phyloP scores from a whole-genome alignment of 371 early-diverging fungal genomes.

The Blastocladiella emersonii region DNA sequence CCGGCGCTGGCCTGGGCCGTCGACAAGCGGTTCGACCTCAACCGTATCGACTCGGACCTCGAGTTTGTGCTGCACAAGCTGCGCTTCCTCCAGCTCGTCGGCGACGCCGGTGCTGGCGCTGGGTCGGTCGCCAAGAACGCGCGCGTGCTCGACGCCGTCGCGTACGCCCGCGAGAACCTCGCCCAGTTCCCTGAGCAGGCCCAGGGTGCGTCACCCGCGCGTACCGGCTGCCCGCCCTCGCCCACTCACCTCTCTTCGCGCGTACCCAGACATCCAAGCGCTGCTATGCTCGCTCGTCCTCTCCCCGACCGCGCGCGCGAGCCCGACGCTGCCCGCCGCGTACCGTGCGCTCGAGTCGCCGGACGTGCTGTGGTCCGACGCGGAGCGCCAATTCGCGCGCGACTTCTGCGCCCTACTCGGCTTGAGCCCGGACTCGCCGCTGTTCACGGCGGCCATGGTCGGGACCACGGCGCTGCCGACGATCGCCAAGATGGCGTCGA shows the following conservation, averaged over 20 bases:
- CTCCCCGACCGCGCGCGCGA: too few relatives aligned
- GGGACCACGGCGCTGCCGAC: conserved; percentile 82
- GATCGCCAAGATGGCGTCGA: conserved; percentile 70
- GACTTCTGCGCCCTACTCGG: conserved; percentile 77
- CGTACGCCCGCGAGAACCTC: conserved; percentile 59
- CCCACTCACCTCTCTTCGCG: too few relatives aligned
- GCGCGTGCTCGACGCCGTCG: conserved; percentile 42
- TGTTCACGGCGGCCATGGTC: conserved; percentile 62
- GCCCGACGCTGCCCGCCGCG: too few relatives aligned
- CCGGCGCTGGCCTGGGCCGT: conserved; percentile 49
- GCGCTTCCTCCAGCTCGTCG: conserved; percentile 56
- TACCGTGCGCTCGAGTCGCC: background rate
- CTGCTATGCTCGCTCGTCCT: conserved; percentile 26
- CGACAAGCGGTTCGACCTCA: conserved; percentile 38
- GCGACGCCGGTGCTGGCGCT: background rate
- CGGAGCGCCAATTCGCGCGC: conserved; percentile 57
- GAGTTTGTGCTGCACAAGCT: conserved; percentile 73
- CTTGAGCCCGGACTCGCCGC: conserved; percentile 61
- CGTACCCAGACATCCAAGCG: conserved; percentile 16
- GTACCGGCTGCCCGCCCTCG: too few relatives aligned
- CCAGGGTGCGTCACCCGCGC: background rate
- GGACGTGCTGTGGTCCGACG: conserved; percentile 41
- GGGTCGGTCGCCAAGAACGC: conserved; percentile 8
- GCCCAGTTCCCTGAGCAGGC: conserved; percentile 25
- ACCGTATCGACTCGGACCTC: conserved; percentile 42